phyloP scores from a whole-genome alignment of 352 stramenopile genomes.

The Aphanomyces stellatus region DNA sequence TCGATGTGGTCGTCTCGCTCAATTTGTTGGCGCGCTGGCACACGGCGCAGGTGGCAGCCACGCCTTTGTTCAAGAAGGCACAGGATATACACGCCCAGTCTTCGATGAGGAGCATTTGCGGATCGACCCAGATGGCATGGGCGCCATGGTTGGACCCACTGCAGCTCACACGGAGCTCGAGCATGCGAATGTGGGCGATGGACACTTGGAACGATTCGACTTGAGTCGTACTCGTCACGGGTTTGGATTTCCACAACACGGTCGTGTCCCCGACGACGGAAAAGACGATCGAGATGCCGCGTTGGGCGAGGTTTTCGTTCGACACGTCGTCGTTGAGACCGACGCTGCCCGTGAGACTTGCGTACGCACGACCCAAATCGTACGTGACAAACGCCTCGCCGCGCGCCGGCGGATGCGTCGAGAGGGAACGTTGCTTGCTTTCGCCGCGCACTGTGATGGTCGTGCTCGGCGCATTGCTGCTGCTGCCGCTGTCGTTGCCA shows the following conservation, averaged over 20 bases:
- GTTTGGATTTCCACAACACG: slow-evolving; percentile 68
- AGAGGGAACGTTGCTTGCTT: slow-evolving; percentile 61
- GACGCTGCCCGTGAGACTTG: slow-evolving; percentile 41
- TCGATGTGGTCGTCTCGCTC: neutral
- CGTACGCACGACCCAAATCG: slow-evolving; percentile 56
- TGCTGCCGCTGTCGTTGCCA: slow-evolving; percentile 4
- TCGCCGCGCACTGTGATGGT: slow-evolving; percentile 56
- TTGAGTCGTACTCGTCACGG: slow-evolving; percentile 29
- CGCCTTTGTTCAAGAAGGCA: slow-evolving; percentile 62
- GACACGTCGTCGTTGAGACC: slow-evolving; percentile 68
- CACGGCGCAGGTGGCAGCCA: slow-evolving; percentile 34
- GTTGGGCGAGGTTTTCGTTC: slow-evolving; percentile 48
- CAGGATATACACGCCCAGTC: slow-evolving; percentile 67
- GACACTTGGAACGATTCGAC: slow-evolving; percentile 50
- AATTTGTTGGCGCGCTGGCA: slow-evolving; percentile 27
- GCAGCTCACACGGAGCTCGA: slow-evolving; percentile 63
- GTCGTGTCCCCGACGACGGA: slow-evolving; percentile 61
- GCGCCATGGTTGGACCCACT: slow-evolving; percentile 67
- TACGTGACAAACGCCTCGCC: slow-evolving; percentile 77
- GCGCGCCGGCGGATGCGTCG: slow-evolving; percentile 60
- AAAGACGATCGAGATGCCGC: slow-evolving; percentile 46
- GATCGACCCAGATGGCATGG: slow-evolving; percentile 75
- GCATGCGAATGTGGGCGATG: slow-evolving; percentile 56
- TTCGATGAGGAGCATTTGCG: slow-evolving; percentile 48
- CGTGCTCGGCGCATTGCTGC: slow-evolving; percentile 19